A percentile compares a stretch with the other conserved stretches of the same genome.
Evolutionary conservation across 371 early-diverging fungal genomes (phyloP).

Genomic region (Saksenaea vasiformis): DNA sequence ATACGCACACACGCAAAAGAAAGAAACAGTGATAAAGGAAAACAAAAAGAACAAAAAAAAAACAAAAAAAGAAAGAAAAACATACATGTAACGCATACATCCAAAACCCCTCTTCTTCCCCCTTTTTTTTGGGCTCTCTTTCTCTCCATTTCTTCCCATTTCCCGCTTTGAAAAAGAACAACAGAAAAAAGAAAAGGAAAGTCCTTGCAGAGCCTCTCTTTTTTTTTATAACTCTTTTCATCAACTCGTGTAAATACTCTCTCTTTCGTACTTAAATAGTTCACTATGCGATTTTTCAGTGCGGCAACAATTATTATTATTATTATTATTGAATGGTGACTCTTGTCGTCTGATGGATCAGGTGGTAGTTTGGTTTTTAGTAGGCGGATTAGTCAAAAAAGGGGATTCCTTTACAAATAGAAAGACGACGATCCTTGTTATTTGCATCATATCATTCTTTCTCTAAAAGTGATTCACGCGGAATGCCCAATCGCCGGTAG

Average conservation of each 20-base stretch:
- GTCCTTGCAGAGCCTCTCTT: not conserved
- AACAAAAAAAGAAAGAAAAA: not conserved
- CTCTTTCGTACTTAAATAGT: not conserved
- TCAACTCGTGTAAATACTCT: not conserved
- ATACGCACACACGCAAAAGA: not conserved
- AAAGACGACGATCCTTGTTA: not conserved
- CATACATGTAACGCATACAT: not conserved
- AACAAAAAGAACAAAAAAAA: not conserved
- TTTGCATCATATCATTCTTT: not conserved
- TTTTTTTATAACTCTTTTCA: not conserved
- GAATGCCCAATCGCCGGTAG: slow-evolving; percentile 88
- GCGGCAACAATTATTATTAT: too few species aligned
- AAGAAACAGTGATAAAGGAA: not conserved
- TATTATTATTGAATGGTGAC: too few species aligned
- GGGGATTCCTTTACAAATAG: not conserved
- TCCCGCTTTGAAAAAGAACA: not conserved
- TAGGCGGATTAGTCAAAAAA: too few species aligned
- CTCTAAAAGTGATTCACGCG: slow-evolving; percentile 83
- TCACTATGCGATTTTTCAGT: not conserved
- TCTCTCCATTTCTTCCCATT: not conserved
- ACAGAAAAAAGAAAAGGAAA: not conserved
- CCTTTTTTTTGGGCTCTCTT: not conserved
- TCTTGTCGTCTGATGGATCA: not conserved
- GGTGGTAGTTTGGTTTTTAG: not conserved
- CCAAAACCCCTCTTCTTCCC: not conserved